Evolutionary conservation across 1,284 basidiomycete genomes (phyloP), one percentile per base, ranked within the genome.

Genomic region (Vanrija sp.): DNA sequence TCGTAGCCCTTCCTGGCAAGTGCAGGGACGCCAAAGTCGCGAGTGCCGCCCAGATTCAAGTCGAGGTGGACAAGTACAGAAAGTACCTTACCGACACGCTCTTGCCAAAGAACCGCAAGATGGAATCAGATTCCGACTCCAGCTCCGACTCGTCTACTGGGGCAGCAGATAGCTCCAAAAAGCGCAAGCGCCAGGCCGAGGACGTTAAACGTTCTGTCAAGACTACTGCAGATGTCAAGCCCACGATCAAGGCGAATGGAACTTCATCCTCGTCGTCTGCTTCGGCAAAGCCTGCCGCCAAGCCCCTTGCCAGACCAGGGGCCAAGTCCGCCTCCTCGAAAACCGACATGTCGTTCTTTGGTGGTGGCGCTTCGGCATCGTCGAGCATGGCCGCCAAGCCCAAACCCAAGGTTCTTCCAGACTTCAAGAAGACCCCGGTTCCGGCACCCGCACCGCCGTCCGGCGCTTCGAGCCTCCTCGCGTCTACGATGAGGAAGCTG

Each of bases 301-400:
- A 46, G 16, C 21, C 54, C n/a, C 43, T 21, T 34, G 46, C 29
- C 10, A 25, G 26, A 10, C 42, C 48, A 39, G 46, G 29, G 12
- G 7, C 40, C 55, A 18, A 43, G 26, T 19, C 38, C 43, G 40
- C 40, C 12, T 34, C 34, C 2, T 14, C 34, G 12, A 34, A 34
- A 15, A 34, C 60, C 2, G 54, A 69, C 54, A 69, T 68, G 65
- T 72, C 69, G 5, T 72, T 70, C 59, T 72, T 72, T 43, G 58
- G 57, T 6, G 47, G 23, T 47, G n/a, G 38, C 38, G 9, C 49
- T 9, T 46, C 64, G 8, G 54, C 59, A 3, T 34, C 59, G 5
- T 54, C 63, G 6, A 40, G 52, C 6, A 25, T 54, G 1, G 38
- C 52, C 4, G 10, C 54, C n/a, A 68, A 66, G 47, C 59, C 64